Conservation (phyloP, 2,329 filamentous ascomycete species). For the Xylaria polymorpha region DNA sequence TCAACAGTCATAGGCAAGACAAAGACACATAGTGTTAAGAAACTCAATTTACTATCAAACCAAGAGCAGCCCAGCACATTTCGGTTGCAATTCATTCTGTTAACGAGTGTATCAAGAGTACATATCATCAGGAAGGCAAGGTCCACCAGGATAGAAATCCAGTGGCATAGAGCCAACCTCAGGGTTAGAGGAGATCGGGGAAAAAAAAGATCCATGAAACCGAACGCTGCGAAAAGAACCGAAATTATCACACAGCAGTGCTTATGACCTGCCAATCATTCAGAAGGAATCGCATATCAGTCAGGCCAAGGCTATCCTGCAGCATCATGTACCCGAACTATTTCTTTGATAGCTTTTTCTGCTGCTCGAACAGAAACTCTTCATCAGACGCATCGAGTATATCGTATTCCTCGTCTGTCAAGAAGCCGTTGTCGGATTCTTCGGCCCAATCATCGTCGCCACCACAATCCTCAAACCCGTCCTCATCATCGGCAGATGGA, state of each 20-base stretch:
- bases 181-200: constrained; percentile 29
- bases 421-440: constrained; percentile 78
- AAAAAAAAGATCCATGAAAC: constrained; percentile 33
- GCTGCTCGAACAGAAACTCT: constrained; percentile 73
- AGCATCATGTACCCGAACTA: constrained; percentile 33
- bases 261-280: constrained; percentile 18
- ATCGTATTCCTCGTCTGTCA: constrained; percentile 98
- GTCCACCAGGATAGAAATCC: constrained; percentile 17
- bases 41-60: constrained; percentile 40
- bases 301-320: neutral
- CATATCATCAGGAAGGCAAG: constrained; percentile 32
- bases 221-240: constrained; percentile 26
- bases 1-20: neutral
- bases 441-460: constrained; percentile 71
- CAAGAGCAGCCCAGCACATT: constrained; percentile 30
- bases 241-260: constrained; percentile 31
- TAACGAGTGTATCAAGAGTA: constrained; percentile 40
- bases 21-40: neutral
- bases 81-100: constrained; percentile 37
- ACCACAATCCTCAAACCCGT: constrained; percentile 64
- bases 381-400: constrained; percentile 95
- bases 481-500: constrained; percentile 55
- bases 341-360: constrained; percentile 52
- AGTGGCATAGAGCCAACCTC: constrained; percentile 20
- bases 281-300: constrained; percentile 11